A percentile compares a stretch with the other conserved stretches of the same genome.
Conservation (phyloP, 2,329 filamentous ascomycete genomes). For the Verticillium albo-atrum region DNA sequence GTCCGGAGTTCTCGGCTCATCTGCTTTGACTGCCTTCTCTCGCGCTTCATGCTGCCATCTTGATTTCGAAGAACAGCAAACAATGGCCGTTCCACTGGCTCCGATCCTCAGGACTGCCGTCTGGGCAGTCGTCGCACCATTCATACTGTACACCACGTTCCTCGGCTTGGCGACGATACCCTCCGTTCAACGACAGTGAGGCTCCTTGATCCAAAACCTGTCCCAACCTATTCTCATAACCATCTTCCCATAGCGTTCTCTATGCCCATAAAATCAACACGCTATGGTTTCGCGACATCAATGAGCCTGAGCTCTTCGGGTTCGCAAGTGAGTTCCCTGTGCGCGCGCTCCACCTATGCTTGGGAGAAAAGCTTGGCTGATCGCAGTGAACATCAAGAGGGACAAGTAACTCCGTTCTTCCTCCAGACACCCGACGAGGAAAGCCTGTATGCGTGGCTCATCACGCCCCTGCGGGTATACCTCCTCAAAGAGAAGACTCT, state of each 20-base stretch:
- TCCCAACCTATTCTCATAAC: background rate
- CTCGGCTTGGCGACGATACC: constrained; percentile 64
- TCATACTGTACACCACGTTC: constrained; percentile 63
- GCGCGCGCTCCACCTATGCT: background rate
- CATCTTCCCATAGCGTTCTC: constrained; percentile 54
- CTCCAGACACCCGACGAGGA: constrained; percentile 71
- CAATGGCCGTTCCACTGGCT: background rate
- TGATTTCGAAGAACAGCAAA: background rate
- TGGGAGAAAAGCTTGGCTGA: background rate
- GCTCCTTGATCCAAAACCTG: constrained; percentile 4
- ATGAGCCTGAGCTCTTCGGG: constrained; percentile 76
- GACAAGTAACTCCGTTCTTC: constrained; percentile 84
- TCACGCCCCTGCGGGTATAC: constrained; percentile 76
- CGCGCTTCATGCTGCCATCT: background rate
- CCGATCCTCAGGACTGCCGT: constrained; percentile 36
- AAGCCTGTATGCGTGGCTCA: constrained; percentile 83
- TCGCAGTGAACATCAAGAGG: constrained; percentile 44
- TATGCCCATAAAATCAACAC: constrained; percentile 81
- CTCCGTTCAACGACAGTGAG: constrained; percentile 76
- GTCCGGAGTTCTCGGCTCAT: background rate
- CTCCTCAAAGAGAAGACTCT: constrained; percentile 64
- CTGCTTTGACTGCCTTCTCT: background rate
- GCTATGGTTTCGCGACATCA: constrained; percentile 65
- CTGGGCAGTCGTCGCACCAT: constrained; percentile 51
- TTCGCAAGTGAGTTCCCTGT: constrained; percentile 65